Conservation (phyloP, 768 basidiomycete genomes). For the Serendipita indica region DNA sequence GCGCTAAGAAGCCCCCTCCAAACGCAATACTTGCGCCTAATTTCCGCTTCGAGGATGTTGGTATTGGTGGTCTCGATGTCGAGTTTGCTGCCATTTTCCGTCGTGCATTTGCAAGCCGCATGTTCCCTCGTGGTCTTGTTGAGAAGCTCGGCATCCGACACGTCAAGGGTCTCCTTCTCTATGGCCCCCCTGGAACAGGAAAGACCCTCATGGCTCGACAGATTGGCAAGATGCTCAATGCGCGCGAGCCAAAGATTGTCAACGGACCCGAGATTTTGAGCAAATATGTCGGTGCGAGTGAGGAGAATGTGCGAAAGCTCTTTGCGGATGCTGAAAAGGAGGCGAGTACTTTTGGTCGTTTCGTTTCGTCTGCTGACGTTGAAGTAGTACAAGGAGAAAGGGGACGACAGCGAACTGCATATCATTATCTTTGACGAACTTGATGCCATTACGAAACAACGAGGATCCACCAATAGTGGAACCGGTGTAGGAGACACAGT, state of each 20-base stretch:
- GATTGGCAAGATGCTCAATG: constrained; percentile 99
- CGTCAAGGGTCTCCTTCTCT: constrained; percentile 92
- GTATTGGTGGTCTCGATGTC: constrained; percentile 89
- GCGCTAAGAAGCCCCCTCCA: constrained; percentile 79
- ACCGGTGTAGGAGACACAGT: constrained; percentile 99
- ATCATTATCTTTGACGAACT: constrained; percentile 99
- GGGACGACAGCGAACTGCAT: constrained; percentile 90
- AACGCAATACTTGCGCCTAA: constrained; percentile 95
- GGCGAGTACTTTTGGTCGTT: constrained; percentile 28
- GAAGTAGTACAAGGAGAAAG: constrained; percentile 83
- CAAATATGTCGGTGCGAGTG: constrained; percentile 92
- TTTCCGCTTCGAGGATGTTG: constrained; percentile 99
- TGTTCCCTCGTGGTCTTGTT: constrained; percentile 94
- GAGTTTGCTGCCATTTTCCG: constrained; percentile 97
- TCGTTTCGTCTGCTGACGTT: constrained; percentile 7
- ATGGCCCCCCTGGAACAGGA: constrained; percentile 94
- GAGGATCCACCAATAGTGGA: constrained; percentile 79
- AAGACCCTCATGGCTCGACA: constrained; percentile 97
- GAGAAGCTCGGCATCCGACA: constrained; percentile 97
- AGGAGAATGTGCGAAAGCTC: constrained; percentile 95
- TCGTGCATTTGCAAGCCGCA: constrained; percentile 92
- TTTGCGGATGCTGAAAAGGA: constrained; percentile 99
- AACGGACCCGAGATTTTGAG: constrained; percentile 96
- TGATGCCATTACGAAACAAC: constrained; percentile 97
- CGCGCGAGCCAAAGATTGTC: constrained; percentile 92